Evolutionary conservation across 176 grass and related monocot species (phyloP), one percentile per base, ranked within the genome.

Genomic region (Aegilops bicornis): DNA sequence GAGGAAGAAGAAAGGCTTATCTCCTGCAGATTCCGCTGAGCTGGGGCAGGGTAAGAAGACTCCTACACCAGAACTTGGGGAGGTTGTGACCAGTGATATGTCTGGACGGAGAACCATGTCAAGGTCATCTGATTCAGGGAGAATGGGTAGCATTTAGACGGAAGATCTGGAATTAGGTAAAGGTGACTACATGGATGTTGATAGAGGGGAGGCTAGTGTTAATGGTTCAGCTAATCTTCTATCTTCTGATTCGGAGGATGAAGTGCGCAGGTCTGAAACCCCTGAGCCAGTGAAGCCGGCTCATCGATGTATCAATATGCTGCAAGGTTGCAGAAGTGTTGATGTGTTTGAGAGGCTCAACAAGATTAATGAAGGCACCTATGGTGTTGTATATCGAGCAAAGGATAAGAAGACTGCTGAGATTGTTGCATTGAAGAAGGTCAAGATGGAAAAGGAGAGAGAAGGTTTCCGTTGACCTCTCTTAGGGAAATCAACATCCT

Each of bases 361-460:
- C 80, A 99, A 99, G 90, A 99, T 96, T 36, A 92, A 96, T 17
- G 97, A 99, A 76, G 97, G 97, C 59, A 99, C 97, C 62, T 99
- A 99, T 76, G 97, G 97, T 78, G 97, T 99, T 94, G 97, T 99
- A 31, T 99, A 99, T 66, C 90, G 97, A 84, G 97, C 97, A 61
- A 94, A 86, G 73, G 97, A 99, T 79, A 99, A 94, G 87, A 99
- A 96, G 82, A 94, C 92, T 43, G 84, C 80, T 25, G 94, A 97
- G 76, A 83, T 99, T 82, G 97, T 99, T 89, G 97, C 97, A 0
- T 45, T 99, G 80, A 99, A 99, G 84, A 99, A 99, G 80, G 90
- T 99, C 61, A 99, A 99, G 83, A 99, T 99, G 97, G 97, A 99
- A 91, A 99, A 96, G 64, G 97, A 99, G 64, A 85, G 92, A 82